Conservation (phyloP, 192 early-diverging fungal genomes). For the Backusella macrospora region DNA sequence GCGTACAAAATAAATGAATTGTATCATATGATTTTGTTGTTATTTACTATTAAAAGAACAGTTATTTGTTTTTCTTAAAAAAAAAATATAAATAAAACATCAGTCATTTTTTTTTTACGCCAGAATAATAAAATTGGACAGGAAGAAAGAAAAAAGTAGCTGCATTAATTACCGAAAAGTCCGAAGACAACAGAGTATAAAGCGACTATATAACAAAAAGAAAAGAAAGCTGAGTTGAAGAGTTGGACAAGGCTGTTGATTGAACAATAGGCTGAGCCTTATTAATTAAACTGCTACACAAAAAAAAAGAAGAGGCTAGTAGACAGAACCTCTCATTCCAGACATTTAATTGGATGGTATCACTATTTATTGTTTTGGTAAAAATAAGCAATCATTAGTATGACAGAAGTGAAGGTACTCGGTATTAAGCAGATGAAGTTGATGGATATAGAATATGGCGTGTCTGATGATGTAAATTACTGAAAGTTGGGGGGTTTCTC, state of each 20-base stretch:
- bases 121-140: neutral
- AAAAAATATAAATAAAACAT: neutral
- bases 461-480: neutral
- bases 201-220: neutral
- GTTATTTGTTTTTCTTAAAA: neutral
- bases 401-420: neutral
- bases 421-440: neutral
- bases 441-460: neutral
- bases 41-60: neutral
- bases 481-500: neutral
- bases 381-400: neutral
- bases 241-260: conserved; percentile 3
- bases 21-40: no score
- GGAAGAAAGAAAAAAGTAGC: neutral
- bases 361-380: neutral
- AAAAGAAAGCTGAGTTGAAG: conserved; percentile 7
- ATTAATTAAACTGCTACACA: neutral
- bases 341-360: neutral
- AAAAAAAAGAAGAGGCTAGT: neutral
- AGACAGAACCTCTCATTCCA: neutral
- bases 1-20: no score
- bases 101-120: no score
- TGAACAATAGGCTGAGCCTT: neutral
- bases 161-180: conserved; percentile 4
- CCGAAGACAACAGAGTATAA: neutral